These are phyloP conservation scores for Thamnidium elegans DNA, from an alignment of 192 early-diverging fungal genomes.

Conservation along the genomic window DNA sequence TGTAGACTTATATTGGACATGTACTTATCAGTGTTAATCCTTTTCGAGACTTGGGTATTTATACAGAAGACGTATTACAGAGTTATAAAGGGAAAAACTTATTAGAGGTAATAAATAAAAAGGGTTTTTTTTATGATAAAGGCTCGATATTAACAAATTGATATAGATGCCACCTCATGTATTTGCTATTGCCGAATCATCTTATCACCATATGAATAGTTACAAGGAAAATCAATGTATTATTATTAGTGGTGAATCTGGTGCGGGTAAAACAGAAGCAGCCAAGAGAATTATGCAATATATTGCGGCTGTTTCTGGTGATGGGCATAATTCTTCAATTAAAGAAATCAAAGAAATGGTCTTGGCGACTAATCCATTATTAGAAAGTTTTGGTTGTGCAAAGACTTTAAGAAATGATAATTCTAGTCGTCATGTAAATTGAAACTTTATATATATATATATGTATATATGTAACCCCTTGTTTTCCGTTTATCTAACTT, in stretches of 20 bases:
- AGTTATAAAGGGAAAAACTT: conserved; percentile 84
- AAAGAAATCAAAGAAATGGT: conserved; percentile 98
- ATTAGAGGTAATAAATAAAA: conserved; percentile 54
- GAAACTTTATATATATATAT: no score
- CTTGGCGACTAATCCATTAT: conserved; percentile 95
- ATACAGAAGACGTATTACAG: conserved; percentile 85
- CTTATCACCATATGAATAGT: conserved; percentile 91
- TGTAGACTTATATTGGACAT: conserved; percentile 91
- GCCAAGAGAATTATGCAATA: conserved; percentile 97
- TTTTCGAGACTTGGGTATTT: conserved; percentile 93
- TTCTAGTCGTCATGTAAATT: conserved; percentile 88
- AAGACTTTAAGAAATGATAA: conserved; percentile 99
- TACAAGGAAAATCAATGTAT: conserved; percentile 99
- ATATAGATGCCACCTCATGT: conserved; percentile 90
- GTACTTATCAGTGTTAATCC: conserved; percentile 91
- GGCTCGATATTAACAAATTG: background rate
- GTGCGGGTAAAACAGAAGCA: conserved; percentile 89
- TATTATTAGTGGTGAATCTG: conserved; percentile 96
- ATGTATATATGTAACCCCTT: background rate
- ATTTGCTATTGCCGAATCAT: conserved; percentile 91
- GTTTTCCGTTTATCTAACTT: background rate
- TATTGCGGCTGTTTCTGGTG: conserved; percentile 93
- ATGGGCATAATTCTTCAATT: conserved; percentile 67
- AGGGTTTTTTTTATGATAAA: background rate
- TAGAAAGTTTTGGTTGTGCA: conserved; percentile 98